Evolutionary conservation across 805 yeast genomes (phyloP).

Genomic region (Kluyveromyces dobzhanskii): DNA sequence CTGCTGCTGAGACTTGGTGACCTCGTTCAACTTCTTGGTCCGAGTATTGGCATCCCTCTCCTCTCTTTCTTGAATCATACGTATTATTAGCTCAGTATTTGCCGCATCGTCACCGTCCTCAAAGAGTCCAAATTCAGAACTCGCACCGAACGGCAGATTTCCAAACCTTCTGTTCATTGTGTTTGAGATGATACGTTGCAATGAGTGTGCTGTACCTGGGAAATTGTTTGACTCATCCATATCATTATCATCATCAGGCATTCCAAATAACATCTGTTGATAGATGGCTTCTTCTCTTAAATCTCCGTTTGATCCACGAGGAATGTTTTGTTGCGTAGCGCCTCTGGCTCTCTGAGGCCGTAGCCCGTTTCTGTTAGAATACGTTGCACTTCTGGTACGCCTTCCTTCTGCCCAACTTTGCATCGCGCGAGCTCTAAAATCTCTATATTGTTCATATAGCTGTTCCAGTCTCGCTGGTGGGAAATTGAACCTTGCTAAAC

Average conservation of each 20-base stretch:
- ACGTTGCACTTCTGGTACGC: slow-evolving; percentile 2
- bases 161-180: slow-evolving; percentile 2
- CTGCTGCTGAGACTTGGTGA: slow-evolving; percentile 21
- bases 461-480: slow-evolving; percentile 4
- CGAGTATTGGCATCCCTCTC: slow-evolving; percentile 23
- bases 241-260: slow-evolving; percentile 1
- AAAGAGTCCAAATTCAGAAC: slow-evolving; percentile 3
- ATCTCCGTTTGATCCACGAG: slow-evolving; percentile 1
- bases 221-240: background rate
- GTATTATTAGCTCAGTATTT: slow-evolving; percentile 24
- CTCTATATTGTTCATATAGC: background rate
- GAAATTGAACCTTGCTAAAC: slow-evolving; percentile 4
- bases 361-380: too few relatives aligned
- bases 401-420: slow-evolving; percentile 1
- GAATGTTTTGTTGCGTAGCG: too few relatives aligned
- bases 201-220: background rate
- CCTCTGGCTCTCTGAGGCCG: too few relatives aligned
- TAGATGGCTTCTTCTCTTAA: background rate
- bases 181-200: slow-evolving; percentile 2
- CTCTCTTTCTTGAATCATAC: slow-evolving; percentile 27
- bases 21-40: slow-evolving; percentile 19
- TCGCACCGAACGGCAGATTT: slow-evolving; percentile 1
- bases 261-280: background rate
- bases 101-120: slow-evolving; percentile 9
- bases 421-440: slow-evolving; percentile 4